Evolutionary conservation across 2,329 filamentous ascomycete genomes (phyloP).

Genomic region (Ophiocordyceps camponoti-saundersi): DNA sequence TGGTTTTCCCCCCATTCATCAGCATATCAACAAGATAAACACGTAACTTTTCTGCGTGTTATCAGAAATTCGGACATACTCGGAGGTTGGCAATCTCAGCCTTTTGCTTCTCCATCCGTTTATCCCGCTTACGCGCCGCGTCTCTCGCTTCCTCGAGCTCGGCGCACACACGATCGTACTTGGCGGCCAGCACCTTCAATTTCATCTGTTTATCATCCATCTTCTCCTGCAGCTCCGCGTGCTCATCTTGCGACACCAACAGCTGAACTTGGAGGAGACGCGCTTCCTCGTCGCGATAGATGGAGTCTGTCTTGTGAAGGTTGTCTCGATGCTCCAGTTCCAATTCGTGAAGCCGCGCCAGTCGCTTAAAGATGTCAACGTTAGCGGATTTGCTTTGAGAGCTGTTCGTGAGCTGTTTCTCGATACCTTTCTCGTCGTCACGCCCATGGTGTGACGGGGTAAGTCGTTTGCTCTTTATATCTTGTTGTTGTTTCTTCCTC

Average conservation of each 20-base stretch:
- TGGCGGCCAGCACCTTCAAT: conserved; percentile 28
- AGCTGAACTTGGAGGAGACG: conserved; percentile 53
- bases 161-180: conserved; percentile 20
- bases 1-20: conserved; percentile 1
- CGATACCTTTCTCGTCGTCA: neutral
- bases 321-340: conserved; percentile 55
- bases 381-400: neutral
- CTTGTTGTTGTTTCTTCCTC: too few species aligned
- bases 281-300: conserved; percentile 59
- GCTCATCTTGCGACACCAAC: conserved; percentile 60
- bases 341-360: conserved; percentile 32
- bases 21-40: neutral
- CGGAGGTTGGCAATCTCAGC: conserved; percentile 30
- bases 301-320: conserved; percentile 45
- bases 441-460: neutral
- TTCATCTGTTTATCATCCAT: conserved; percentile 42
- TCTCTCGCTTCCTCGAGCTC: conserved; percentile 27
- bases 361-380: conserved; percentile 17
- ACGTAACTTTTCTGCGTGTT: too few species aligned
- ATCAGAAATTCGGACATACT: conserved; percentile 14
- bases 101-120: conserved; percentile 28
- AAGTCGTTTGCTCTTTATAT: neutral
- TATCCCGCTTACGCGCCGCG: conserved; percentile 26
- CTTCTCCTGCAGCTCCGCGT: conserved; percentile 47
- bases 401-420: neutral